Conservation (phyloP, 768 basidiomycete genomes). For the Xerocomellus amylosporus region DNA sequence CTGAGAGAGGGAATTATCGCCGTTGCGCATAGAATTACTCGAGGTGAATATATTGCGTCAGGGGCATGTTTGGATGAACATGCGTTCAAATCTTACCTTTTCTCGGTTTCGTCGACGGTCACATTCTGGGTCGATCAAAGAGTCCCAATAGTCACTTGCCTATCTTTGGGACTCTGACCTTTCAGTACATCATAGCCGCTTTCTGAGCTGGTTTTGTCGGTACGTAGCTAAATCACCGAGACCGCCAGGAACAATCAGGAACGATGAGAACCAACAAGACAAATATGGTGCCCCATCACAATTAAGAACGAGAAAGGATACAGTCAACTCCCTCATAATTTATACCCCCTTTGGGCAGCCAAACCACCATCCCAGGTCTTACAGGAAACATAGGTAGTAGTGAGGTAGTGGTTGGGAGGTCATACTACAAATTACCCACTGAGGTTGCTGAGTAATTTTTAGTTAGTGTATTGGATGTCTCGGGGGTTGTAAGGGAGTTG, state of each 20-base stretch:
- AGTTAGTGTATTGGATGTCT: too few species aligned
- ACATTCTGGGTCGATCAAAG: slow-evolving; percentile 2
- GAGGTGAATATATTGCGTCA: slow-evolving; percentile 29
- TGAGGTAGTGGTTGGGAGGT: too few species aligned
- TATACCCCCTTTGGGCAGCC: too few species aligned
- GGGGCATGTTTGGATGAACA: slow-evolving; percentile 4
- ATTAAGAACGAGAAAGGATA: slow-evolving; percentile 33
- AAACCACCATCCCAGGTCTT: too few species aligned
- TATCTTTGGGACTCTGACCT: not conserved
- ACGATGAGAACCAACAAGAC: slow-evolving; percentile 24
- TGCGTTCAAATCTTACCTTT: not conserved
- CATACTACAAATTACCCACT: too few species aligned
- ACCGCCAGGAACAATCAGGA: slow-evolving; percentile 22
- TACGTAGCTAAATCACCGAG: slow-evolving; percentile 1
- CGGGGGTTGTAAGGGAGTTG: too few species aligned
- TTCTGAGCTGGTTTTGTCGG: not conserved
- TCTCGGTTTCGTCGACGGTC: slow-evolving; percentile 1
- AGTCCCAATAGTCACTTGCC: not conserved
- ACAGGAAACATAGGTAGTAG: too few species aligned
- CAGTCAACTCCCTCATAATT: not conserved
- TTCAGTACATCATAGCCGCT: not conserved
- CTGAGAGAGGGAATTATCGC: slow-evolving; percentile 14
- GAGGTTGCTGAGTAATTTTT: too few species aligned
- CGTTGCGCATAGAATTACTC: slow-evolving; percentile 13
- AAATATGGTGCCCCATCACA: slow-evolving; percentile 32